Conservation (phyloP, 1,284 basidiomycete species). For the Lignosus rhinocerotis region DNA sequence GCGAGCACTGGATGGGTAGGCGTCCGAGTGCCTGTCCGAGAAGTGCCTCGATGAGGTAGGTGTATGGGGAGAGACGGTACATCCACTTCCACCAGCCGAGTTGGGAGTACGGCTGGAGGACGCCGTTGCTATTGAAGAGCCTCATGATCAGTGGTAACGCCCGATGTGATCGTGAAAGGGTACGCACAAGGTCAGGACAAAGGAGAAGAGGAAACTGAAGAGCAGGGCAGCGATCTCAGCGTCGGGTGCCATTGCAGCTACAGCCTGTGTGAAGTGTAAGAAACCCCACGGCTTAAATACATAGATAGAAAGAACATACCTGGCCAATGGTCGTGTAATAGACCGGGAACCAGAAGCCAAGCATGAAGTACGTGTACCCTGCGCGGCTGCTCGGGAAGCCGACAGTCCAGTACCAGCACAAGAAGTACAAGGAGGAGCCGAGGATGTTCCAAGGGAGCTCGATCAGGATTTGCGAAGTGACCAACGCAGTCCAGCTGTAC, state of each 20-base stretch:
- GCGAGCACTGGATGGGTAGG: slow-evolving; percentile 46
- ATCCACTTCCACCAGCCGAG: slow-evolving; percentile 87
- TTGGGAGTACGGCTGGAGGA: slow-evolving; percentile 60
- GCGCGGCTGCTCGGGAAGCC: slow-evolving; percentile 54
- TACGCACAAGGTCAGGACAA: slow-evolving; percentile 65
- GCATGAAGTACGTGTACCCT: slow-evolving; percentile 59
- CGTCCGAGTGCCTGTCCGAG: slow-evolving; percentile 47
- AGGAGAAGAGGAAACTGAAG: slow-evolving; percentile 64
- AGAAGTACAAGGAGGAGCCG: slow-evolving; percentile 57
- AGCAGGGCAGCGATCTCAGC: slow-evolving; percentile 66
- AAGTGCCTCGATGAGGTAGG: slow-evolving; percentile 64
- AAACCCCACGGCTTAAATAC: neutral
- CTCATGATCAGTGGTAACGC: neutral
- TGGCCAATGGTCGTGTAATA: slow-evolving; percentile 51
- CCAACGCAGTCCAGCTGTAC: slow-evolving; percentile 81
- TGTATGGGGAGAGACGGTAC: slow-evolving; percentile 79
- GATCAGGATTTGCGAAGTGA: slow-evolving; percentile 61
- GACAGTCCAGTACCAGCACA: slow-evolving; percentile 75
- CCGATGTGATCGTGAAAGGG: neutral
- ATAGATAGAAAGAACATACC: neutral
- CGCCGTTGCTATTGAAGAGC: slow-evolving; percentile 50
- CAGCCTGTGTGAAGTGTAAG: slow-evolving; percentile 33
- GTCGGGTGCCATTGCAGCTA: slow-evolving; percentile 67
- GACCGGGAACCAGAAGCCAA: slow-evolving; percentile 52
- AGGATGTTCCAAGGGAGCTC: slow-evolving; percentile 71